These are phyloP conservation scores for Knoxia roxburghii DNA, from an alignment of 257 asterid species.

Conservation along the genomic window DNA sequence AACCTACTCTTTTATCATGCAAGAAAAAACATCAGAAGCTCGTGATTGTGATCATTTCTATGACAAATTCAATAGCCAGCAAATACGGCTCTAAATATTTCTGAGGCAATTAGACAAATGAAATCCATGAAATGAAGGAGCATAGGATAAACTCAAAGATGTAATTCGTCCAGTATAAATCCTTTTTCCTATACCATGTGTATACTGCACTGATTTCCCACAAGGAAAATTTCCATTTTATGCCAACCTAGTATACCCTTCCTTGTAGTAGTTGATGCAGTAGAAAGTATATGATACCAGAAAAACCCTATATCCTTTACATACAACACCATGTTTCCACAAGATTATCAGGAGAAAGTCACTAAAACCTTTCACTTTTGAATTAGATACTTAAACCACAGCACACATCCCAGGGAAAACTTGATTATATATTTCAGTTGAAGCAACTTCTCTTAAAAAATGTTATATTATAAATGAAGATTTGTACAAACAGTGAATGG, in stretches of 20 bases:
- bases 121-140: not conserved
- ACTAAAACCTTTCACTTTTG: not conserved
- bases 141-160: not conserved
- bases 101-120: not conserved
- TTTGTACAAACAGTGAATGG: not conserved
- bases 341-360: not conserved
- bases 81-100: not conserved
- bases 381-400: no score
- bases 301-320: not conserved
- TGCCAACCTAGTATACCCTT: no score
- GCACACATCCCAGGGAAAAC: no score
- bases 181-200: not conserved
- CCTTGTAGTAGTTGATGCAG: not conserved
- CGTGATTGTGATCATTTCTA: not conserved
- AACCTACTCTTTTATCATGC: slow-evolving; percentile 14
- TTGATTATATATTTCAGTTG: not conserved
- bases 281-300: not conserved
- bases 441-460: not conserved
- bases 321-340: not conserved
- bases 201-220: not conserved
- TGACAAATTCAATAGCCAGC: not conserved
- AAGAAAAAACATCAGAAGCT: slow-evolving; percentile 7
- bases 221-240: not conserved
- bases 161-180: not conserved
- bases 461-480: not conserved